phyloP scores from a whole-genome alignment of 2,329 filamentous ascomycete genomes.

The Trichophyton benhamiae region DNA sequence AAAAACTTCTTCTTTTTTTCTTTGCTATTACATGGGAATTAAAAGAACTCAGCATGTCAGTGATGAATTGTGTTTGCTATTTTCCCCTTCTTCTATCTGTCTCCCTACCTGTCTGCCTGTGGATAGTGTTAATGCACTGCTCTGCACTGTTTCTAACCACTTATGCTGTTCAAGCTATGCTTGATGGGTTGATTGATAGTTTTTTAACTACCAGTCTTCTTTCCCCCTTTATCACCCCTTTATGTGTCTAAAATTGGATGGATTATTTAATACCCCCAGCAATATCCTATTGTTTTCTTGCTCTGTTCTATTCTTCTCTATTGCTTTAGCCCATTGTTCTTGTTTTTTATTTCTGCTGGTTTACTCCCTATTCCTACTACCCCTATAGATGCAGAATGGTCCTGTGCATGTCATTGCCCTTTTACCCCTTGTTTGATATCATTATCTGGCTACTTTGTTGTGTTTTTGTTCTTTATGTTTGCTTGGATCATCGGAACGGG shows the following conservation, averaged over 20 bases:
- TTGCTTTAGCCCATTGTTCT: not conserved
- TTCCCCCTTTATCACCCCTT: not conserved
- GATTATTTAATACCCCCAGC: constrained; percentile 3
- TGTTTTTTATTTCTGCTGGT: not conserved
- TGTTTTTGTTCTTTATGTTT: not conserved
- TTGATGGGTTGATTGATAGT: not conserved
- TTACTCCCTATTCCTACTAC: not conserved
- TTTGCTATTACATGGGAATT: constrained; percentile 5
- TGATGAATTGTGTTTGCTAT: constrained; percentile 6
- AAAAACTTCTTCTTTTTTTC: not conserved
- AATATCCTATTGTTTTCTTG: not conserved
- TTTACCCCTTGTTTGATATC: not conserved
- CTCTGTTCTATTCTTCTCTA: not conserved
- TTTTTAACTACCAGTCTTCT: not conserved
- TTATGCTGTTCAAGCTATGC: not conserved
- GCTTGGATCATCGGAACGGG: not conserved
- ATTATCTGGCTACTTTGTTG: not conserved
- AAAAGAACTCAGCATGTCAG: constrained; percentile 3
- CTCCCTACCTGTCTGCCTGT: constrained; percentile 5
- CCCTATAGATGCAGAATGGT: not conserved
- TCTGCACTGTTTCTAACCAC: not conserved
- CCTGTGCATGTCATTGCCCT: not conserved
- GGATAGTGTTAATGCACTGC: constrained; percentile 5
- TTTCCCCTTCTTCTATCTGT: constrained; percentile 11
- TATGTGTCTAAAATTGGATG: constrained; percentile 2